Percentiles rank a stretch among this genome's conserved stretches.
These are phyloP conservation scores for Colletotrichum lentis DNA, from an alignment of 2,329 filamentous ascomycete genomes.

Conservation along the genomic window DNA sequence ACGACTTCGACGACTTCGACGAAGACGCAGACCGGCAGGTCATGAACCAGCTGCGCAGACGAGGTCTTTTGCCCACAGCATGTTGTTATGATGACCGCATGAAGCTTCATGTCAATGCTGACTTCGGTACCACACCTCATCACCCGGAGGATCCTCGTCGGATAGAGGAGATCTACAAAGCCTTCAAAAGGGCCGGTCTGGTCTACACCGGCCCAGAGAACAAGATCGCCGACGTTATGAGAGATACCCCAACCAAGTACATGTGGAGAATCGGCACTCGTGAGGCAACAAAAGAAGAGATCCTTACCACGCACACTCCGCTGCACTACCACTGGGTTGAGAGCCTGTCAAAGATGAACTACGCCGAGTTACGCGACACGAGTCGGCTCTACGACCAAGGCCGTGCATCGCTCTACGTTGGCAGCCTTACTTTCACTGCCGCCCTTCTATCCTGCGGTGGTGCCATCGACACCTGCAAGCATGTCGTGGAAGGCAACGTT, in stretches of 20 bases:
- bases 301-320: conserved; percentile 79
- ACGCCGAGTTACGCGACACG: conserved; percentile 72
- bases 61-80: conserved; percentile 71
- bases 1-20: conserved; percentile 43
- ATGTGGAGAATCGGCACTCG: conserved; percentile 83
- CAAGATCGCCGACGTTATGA: conserved; percentile 61
- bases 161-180: conserved; percentile 92
- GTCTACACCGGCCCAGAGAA: conserved; percentile 69
- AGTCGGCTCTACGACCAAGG: conserved; percentile 69
- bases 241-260: conserved; percentile 64
- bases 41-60: conserved; percentile 51
- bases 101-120: conserved; percentile 91
- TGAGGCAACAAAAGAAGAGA: conserved; percentile 79
- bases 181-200: conserved; percentile 82
- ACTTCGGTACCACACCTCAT: conserved; percentile 75
- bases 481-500: conserved; percentile 82
- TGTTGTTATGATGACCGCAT: conserved; percentile 93
- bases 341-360: conserved; percentile 60
- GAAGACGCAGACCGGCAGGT: conserved; percentile 49
- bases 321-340: conserved; percentile 83
- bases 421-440: conserved; percentile 80
- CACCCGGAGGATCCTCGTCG: conserved; percentile 94
- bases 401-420: conserved; percentile 83
- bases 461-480: conserved; percentile 93
- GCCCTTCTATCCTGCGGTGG: conserved; percentile 87